phyloP scores from a whole-genome alignment of 371 early-diverging fungal species.

The Mycotypha africana region DNA sequence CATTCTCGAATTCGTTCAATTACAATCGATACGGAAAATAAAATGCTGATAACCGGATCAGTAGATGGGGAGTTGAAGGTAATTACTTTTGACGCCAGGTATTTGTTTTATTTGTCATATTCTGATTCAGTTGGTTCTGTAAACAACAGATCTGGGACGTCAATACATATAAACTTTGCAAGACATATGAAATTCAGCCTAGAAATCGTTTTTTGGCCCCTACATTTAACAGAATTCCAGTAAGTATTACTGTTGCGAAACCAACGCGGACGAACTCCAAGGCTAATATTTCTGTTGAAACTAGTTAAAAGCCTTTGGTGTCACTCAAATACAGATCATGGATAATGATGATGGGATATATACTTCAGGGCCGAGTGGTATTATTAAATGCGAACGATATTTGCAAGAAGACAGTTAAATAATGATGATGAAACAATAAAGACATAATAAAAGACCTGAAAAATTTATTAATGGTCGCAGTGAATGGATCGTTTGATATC shows the following conservation, averaged over 20 bases:
- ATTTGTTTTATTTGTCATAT: not conserved
- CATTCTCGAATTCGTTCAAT: constrained; percentile 64
- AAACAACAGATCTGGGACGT: constrained; percentile 62
- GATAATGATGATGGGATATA: constrained; percentile 21
- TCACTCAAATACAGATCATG: constrained; percentile 39
- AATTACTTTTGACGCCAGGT: not conserved
- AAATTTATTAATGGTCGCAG: too few species aligned
- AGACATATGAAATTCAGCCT: constrained; percentile 48
- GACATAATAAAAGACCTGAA: too few species aligned
- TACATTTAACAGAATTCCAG: constrained; percentile 53
- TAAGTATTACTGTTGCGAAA: constrained; percentile 18
- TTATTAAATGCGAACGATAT: constrained; percentile 25
- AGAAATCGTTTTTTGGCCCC: constrained; percentile 55
- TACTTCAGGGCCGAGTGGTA: constrained; percentile 42
- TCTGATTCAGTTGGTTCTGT: not conserved
- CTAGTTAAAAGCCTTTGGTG: constrained; percentile 47
- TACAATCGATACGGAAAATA: constrained; percentile 53
- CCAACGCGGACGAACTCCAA: not conserved
- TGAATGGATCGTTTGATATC: too few species aligned
- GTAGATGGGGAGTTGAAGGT: constrained; percentile 58
- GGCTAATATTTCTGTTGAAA: not conserved
- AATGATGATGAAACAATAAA: too few species aligned
- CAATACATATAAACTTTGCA: constrained; percentile 49
- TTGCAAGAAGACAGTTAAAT: too few species aligned
- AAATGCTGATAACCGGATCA: constrained; percentile 59